Evolutionary conservation across 2,329 filamentous ascomycete species (phyloP), one percentile per base, ranked within the genome.

Genomic region (Fusarium sp.): DNA sequence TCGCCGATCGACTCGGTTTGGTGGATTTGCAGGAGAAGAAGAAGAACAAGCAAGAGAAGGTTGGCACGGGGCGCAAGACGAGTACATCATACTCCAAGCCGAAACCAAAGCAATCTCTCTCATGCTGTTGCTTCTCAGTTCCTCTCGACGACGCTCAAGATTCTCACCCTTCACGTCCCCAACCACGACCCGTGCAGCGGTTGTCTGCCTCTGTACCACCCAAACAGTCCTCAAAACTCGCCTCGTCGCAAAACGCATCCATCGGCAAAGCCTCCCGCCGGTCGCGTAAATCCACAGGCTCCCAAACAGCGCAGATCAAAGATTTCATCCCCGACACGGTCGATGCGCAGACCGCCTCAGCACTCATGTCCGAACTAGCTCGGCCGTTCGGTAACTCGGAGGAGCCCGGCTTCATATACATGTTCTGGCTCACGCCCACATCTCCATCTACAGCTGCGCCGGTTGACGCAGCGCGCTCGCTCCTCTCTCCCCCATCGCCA

Each of bases 371-470:
- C 4, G 94, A 98, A 78, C 84, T 98, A 11, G 87, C 84, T 79
- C 76, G 96, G 86, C 82, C 93, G 84, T 76, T 75, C 35, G 74
- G 77, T 2, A 87, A 94, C 45, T 94, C 93, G 0, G 82, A 87
- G 22, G 92, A 96, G 71, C 83, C 91, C 14, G 96, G 96, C 37
- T 99, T 96, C 81, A 98, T 99, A 71, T 99, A 99, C 84, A 97
- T 99, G 79, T 99, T 98, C 84, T 97, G 95, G 94, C 85, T 97
- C 22, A 97, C 93, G 0, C 89, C 93, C 32, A 70, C 71, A 7
- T 85, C 84, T 3, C 80, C 87, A 9, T 78, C 62, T 13, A 48
- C 49, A 2, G 81, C 84, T 1, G 83, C 87, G 0, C 83, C 89
- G 0, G 82, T 83, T 35, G 89, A 88, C 66, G 82, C 88, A 43